Conservation (phyloP, 2,329 filamentous ascomycete genomes). For the Ascochyta fabae region DNA sequence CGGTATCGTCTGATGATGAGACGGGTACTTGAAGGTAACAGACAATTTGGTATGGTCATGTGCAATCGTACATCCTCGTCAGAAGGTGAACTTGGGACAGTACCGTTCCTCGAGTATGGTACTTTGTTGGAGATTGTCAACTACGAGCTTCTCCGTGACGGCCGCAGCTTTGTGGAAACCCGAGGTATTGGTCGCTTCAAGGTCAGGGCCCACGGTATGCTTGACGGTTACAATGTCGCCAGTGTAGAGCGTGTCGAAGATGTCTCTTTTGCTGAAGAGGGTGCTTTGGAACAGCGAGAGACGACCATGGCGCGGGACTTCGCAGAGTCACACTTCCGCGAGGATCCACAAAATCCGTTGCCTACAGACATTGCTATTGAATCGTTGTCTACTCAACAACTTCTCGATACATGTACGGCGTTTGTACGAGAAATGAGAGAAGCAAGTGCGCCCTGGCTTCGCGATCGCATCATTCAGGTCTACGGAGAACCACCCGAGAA, state of each 20-base stretch:
- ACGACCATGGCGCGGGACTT: conserved; percentile 53
- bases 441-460: conserved; percentile 75
- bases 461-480: conserved; percentile 71
- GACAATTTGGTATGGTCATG: conserved; percentile 85
- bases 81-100: conserved; percentile 60
- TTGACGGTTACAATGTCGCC: conserved; percentile 82
- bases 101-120: conserved; percentile 74
- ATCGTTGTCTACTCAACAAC: conserved; percentile 70
- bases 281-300: conserved; percentile 74
- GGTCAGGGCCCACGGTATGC: conserved; percentile 66
- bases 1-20: conserved; percentile 89
- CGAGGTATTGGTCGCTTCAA: conserved; percentile 78
- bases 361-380: conserved; percentile 52
- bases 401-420: conserved; percentile 69
- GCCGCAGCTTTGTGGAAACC: conserved; percentile 81
- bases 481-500: conserved; percentile 82
- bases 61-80: conserved; percentile 63
- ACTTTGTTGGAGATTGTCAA: conserved; percentile 79
- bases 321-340: conserved; percentile 46
- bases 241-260: conserved; percentile 80
- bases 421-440: conserved; percentile 75
- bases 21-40: conserved; percentile 73
- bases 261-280: conserved; percentile 80
- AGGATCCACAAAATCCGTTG: conserved; percentile 35
- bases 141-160: conserved; percentile 76